These are phyloP conservation scores for Viola pubescens DNA, from an alignment of 441 rosid genomes.

Conservation along the genomic window DNA sequence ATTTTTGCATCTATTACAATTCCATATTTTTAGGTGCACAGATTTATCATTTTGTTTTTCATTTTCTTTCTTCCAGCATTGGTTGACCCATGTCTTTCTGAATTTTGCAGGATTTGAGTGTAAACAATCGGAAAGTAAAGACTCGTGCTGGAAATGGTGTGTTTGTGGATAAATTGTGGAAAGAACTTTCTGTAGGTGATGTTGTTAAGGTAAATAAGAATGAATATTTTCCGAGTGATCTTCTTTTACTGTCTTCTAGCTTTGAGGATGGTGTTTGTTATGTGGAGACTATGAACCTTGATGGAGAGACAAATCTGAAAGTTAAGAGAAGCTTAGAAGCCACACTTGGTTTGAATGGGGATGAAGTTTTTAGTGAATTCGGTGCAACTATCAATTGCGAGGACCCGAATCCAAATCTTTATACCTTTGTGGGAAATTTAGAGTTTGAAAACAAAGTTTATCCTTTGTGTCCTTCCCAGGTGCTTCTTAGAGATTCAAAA, in stretches of 20 bases:
- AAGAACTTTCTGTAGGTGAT: slow-evolving; percentile 54
- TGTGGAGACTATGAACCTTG: slow-evolving; percentile 81
- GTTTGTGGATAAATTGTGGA: slow-evolving; percentile 46
- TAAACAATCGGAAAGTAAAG: slow-evolving; percentile 36
- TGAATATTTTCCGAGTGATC: slow-evolving; percentile 60
- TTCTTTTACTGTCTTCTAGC: slow-evolving; percentile 57
- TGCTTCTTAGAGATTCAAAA: slow-evolving; percentile 68
- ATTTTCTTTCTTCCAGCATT: background rate
- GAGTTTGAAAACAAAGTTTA: slow-evolving; percentile 37
- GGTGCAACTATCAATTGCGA: slow-evolving; percentile 45
- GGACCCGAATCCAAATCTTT: slow-evolving; percentile 68
- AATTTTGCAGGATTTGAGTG: slow-evolving; percentile 41
- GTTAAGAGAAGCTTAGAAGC: slow-evolving; percentile 50
- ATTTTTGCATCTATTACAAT: too few species aligned
- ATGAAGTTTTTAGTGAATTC: slow-evolving; percentile 32
- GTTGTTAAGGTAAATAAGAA: slow-evolving; percentile 53
- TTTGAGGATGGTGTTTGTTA: slow-evolving; percentile 74
- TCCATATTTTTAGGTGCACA: background rate
- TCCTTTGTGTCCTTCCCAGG: slow-evolving; percentile 49
- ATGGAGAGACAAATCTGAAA: slow-evolving; percentile 73
- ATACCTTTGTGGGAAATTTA: slow-evolving; percentile 61
- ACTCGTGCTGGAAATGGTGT: slow-evolving; percentile 43
- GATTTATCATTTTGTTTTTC: background rate
- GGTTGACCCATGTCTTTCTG: background rate
- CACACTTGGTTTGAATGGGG: slow-evolving; percentile 37